Evolutionary conservation across 2,329 filamentous ascomycete species (phyloP), one percentile per base, ranked within the genome.

Genomic region (Macrophomina phaseolina): DNA sequence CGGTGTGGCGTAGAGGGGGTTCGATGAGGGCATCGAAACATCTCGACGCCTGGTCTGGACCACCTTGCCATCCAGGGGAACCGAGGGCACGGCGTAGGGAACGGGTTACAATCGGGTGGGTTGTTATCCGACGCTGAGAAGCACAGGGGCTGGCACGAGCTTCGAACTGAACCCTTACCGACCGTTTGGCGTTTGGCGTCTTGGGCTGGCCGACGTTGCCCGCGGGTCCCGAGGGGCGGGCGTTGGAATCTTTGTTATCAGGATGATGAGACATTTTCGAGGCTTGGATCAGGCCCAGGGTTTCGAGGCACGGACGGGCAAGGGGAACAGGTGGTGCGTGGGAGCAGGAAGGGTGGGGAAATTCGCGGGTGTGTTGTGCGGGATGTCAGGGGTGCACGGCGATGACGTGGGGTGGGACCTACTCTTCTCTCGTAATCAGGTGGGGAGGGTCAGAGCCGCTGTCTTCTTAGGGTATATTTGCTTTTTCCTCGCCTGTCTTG

Each of bases 51-150:
- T n/a, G 9, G n/a, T 34, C 32, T 16, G 3, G 34, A 23, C 23
- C 23, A 23, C 23, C 23, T 23, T 23, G 23, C 23, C 23, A 23
- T 23, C 3, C 23, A 40, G 32, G 28, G 49, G 8, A 40, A 58
- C 55, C 55, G 55, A 58, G 38, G 9, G 18, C 55, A 58, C 28
- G 55, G 55, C 55, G 14, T 58, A 45, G 55, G 55, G 55, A 45
- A 38, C 55, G 55, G 55, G 38, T 28, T 5, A 30, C 30, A 34
- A 32, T 28, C 38, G 55, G 14, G 55, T 14, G 55, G 51, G 51
- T 11, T 16, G 32, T 2, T 40, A 12, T 40, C 18, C 9, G n/a
- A 40, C 38, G 14, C 38, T 14, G 18, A 34, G 2, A 7, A 14
- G 9, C 18, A n/a, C 52, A 56, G 52, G 18, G 52, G 52, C 52